Evolutionary conservation across 805 yeast genomes (phyloP), one percentile per base, ranked within the genome.

Genomic region (Alloascoidea hylecoeti): DNA sequence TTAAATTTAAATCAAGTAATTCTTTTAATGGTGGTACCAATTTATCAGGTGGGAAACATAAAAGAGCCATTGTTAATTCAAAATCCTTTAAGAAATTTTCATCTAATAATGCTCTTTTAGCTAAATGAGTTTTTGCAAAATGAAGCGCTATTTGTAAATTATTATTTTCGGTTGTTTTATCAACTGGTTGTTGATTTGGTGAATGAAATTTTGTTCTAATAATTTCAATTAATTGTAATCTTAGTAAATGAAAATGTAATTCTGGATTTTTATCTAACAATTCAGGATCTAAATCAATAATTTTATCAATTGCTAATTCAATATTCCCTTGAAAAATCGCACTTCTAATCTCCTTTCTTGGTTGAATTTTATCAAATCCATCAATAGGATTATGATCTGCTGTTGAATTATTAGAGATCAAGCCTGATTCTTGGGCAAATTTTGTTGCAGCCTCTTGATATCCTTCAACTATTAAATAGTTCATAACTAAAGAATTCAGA

Each of bases 51-150:
- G 72, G 67, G 43, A 67, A 68, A 30, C 74, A 72, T 28, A 86
- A 58, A 42, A 86, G 61, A 16, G 94, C 84, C 92, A 86, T 82
- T 2, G 94, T 76, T 34, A 77, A 61, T 51, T 88, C 95, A 43
- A 86, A 58, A 45, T 83, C 89, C 39, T 71, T 70, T 56, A 85
- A 64, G 42, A 79, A 72, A 40, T 62, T 62, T 44, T 61, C 61
- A 35, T 76, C 75, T 37, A 69, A 66, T 2, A 79, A 64, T 1
- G 77, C 79, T 41, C 78, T 72, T 43, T 64, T 63, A 3, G 83
- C 71, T 44, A 82, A 53, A 30, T 58, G 57, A 9, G 48, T 42
- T n/a, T 57, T 41, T 0, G 65, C 66, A 47, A 60, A 60, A 27
- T 50, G 52, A 15, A 61, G 41, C 4, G 51, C 50, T 1, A 46